Conservation (phyloP, 495 filamentous ascomycete genomes). For the Jackrogersella minutella region DNA sequence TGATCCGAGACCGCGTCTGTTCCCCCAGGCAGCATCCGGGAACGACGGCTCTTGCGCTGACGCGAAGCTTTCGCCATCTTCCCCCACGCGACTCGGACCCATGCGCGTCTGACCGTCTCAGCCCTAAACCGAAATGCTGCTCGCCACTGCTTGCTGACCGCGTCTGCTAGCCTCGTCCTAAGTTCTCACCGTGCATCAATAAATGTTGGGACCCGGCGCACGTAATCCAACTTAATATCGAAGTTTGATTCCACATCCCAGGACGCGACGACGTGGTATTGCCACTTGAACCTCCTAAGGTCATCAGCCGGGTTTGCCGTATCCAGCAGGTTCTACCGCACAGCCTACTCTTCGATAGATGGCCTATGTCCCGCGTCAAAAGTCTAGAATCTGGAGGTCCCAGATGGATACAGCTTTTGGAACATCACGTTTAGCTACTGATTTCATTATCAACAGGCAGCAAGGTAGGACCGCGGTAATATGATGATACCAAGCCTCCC, state of each 20-base stretch:
- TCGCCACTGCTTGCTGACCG: conserved; percentile 33
- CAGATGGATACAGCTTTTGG: background rate
- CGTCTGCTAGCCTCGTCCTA: conserved; percentile 7
- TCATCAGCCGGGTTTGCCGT: conserved; percentile 3
- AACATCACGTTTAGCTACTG: conserved; percentile 1
- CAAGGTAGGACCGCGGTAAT: background rate
- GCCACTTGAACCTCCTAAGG: conserved; percentile 13
- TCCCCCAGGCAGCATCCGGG: conserved; percentile 10
- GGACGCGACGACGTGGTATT: conserved; percentile 6
- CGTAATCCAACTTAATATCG: conserved; percentile 35
- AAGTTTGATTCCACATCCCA: background rate
- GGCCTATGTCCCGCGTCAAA: background rate
- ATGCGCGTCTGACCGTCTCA: conserved; percentile 34
- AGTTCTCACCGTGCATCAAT: conserved; percentile 6
- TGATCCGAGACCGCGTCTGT: background rate
- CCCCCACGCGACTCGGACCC: conserved; percentile 16
- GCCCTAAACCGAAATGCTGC: conserved; percentile 16
- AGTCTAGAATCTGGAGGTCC: background rate
- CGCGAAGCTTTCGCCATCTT: conserved; percentile 8
- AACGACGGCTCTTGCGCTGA: conserved; percentile 18
- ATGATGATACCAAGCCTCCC: background rate
- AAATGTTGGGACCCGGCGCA: conserved; percentile 18
- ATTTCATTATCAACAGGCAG: background rate
- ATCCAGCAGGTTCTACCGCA: conserved; percentile 31
- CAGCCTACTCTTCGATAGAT: conserved; percentile 4